phyloP scores from a whole-genome alignment of 805 yeast species.

The Ogataea paradorogensis region DNA sequence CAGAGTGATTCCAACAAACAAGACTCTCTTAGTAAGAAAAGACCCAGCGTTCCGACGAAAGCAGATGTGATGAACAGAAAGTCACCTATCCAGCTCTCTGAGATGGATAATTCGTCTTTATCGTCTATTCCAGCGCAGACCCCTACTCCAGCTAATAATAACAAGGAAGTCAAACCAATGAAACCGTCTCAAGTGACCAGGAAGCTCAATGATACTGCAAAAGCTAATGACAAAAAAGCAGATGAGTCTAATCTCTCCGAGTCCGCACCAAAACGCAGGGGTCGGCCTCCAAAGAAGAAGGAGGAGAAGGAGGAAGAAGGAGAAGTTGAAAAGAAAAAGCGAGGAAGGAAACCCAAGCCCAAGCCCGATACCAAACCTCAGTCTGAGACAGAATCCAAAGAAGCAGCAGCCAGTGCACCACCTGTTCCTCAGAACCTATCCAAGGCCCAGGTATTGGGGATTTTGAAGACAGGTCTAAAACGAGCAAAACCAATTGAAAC shows the following conservation, averaged over 20 bases:
- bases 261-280: constrained; percentile 19
- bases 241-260: constrained; percentile 19
- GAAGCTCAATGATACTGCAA: constrained; percentile 13
- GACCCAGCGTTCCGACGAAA: constrained; percentile 33
- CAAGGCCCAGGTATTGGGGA: constrained; percentile 18
- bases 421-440: constrained; percentile 4
- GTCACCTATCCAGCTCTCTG: constrained; percentile 7
- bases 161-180: constrained; percentile 7
- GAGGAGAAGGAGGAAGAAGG: background rate
- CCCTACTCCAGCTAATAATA: constrained; percentile 12
- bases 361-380: background rate
- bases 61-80: constrained; percentile 23
- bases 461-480: constrained; percentile 17
- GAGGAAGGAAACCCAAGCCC: constrained; percentile 1
- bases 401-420: too few relatives aligned
- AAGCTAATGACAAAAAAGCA: background rate
- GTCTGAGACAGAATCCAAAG: background rate
- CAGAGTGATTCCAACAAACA: constrained; percentile 19
- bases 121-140: constrained; percentile 13
- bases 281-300: constrained; percentile 8
- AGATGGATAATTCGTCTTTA: constrained; percentile 1
- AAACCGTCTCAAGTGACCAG: constrained; percentile 17
- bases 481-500: constrained; percentile 28
- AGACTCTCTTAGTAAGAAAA: constrained; percentile 13
- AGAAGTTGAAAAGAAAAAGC: constrained; percentile 2